These are phyloP conservation scores for Yamadazyma trypodendri DNA, from an alignment of 1,139 yeast genomes.

Conservation along the genomic window DNA sequence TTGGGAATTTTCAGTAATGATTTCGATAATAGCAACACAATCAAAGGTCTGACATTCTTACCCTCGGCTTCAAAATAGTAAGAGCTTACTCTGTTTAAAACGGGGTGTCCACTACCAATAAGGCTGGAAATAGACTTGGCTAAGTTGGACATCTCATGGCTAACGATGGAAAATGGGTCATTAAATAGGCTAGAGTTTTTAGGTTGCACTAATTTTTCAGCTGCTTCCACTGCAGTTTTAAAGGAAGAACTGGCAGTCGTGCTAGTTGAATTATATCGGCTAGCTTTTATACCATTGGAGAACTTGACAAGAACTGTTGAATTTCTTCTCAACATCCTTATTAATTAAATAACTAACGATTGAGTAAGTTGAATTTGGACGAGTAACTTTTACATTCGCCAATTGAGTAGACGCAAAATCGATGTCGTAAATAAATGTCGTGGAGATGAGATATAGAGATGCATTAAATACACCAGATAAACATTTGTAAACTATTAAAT, in stretches of 20 bases:
- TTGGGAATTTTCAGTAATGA: conserved; percentile 77
- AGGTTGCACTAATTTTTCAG: conserved; percentile 81
- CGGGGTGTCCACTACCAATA: conserved; percentile 92
- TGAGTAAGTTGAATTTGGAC: too few species aligned
- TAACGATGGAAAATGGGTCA: conserved; percentile 91
- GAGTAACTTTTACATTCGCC: too few species aligned
- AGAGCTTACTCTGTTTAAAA: conserved; percentile 82
- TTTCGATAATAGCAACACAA: conserved; percentile 79
- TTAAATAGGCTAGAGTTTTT: conserved; percentile 44
- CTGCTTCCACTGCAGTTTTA: conserved; percentile 68
- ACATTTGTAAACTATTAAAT: too few species aligned
- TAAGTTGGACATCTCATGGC: conserved; percentile 88
- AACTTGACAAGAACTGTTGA: background rate
- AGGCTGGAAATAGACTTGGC: conserved; percentile 84
- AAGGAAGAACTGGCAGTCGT: conserved; percentile 19
- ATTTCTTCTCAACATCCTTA: conserved; percentile 1
- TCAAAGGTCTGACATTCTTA: conserved; percentile 88
- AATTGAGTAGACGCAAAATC: background rate
- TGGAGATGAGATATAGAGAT: too few species aligned
- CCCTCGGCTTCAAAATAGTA: conserved; percentile 97
- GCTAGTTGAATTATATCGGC: background rate
- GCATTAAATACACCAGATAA: too few species aligned
- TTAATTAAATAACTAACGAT: background rate
- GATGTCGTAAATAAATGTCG: conserved; percentile 1
- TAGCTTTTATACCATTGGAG: background rate